Base-by-base conservation (phyloP, 23 red algal species). In the Gracilaria domingensis region DNA sequence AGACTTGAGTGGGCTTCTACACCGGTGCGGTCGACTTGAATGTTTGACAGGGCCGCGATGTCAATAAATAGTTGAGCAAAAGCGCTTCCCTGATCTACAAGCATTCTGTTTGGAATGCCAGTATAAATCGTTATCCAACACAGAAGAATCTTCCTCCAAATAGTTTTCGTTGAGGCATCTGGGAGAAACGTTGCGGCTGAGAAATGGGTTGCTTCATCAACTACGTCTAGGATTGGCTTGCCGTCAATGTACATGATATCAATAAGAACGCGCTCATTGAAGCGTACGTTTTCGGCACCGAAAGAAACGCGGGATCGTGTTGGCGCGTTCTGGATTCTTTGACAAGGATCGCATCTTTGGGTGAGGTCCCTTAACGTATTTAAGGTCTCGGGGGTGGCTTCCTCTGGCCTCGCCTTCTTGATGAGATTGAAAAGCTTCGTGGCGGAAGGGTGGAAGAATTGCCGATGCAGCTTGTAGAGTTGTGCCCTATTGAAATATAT, bases 171-270 rank as follows among this genome's bases (percentile, higher is more conserved):
- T 12, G 35, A 48, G n/a, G 70, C 44, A 0, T 66, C 64, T 12
- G 58, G 57, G 20, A 83, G 75, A 82, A 92, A 92, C 8, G 55
- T 17, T 13, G 88, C 88, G 16, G 88, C 88, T 38, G 12, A 37
- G 42, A 92, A 83, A 21, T 60, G 75, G 7, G 88, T 92, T 23
- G 25, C 34, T 70, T 83, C 79, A 54, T 75, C 75, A 16, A 92
- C 47, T 49, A 83, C 60, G 20, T 92, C 66, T 26, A 92, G 8
- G 18, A 83, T 74, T 12, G 88, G 88, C 14, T 42, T 7, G 5
- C 51, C 49, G 60, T 92, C 53, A 18, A 92, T 45, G 39, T 92
- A 92, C 64, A 92, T 83, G 29, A 92, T 66, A 39, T 92, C 88
- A 8, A 83, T 50, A 28, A 71, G 82, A 29, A 92, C 7, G 7